Conservation (phyloP, 345 rosid species). For the Corymbia maculata region DNA sequence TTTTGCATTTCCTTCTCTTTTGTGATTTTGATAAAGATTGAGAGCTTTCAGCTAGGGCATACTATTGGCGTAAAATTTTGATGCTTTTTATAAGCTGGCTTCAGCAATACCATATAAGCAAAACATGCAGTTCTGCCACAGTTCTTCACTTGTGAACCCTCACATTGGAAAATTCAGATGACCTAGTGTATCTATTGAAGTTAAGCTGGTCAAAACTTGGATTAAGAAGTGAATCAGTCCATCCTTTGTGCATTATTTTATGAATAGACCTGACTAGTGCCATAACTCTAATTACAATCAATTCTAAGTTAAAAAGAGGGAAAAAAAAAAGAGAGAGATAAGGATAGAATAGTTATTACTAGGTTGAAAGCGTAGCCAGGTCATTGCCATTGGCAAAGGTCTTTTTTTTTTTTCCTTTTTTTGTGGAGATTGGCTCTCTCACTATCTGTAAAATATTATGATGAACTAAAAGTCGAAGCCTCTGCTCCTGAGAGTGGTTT, state of each 20-base stretch:
- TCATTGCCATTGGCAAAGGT: neutral
- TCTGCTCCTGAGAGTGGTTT: neutral
- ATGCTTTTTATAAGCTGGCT: neutral
- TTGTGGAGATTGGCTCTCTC: neutral
- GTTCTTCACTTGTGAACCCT: neutral
- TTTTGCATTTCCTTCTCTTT: neutral
- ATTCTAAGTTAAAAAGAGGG: neutral
- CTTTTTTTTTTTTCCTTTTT: neutral
- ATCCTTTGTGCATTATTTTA: neutral
- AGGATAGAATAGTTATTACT: neutral
- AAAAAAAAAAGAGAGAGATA: fast-evolving
- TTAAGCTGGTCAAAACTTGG: neutral
- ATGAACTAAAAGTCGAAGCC: neutral
- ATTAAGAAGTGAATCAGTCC: neutral
- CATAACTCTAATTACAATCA: neutral
- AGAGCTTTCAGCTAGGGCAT: neutral
- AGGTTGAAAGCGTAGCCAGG: neutral
- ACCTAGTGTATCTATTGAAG: neutral
- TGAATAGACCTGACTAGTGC: neutral
- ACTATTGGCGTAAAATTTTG: neutral
- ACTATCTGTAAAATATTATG: neutral
- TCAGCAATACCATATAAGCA: neutral
- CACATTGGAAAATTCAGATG: neutral
- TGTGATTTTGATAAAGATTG: neutral
- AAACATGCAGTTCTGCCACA: neutral